Evolutionary conservation across 2,329 filamentous ascomycete species (phyloP).

Genomic region (Sarocladium strictum): DNA sequence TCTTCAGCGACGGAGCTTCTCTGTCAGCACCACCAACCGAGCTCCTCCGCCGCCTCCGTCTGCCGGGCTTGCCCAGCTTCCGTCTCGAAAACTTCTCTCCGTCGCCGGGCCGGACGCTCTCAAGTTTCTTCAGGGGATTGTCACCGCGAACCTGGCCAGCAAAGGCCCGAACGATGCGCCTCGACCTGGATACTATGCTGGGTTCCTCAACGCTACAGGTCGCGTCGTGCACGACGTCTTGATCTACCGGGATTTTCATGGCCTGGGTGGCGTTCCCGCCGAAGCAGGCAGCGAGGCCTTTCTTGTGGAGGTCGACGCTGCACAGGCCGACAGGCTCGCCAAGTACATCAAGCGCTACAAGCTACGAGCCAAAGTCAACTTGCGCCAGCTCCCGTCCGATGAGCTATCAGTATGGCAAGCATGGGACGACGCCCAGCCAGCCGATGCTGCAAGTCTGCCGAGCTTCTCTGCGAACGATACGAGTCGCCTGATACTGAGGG

Average conservation of each 20-base stretch:
- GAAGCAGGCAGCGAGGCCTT: conserved; percentile 31
- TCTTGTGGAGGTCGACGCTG: conserved; percentile 76
- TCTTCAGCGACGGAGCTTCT: conserved; percentile 25
- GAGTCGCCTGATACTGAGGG: conserved; percentile 29
- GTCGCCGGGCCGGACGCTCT: conserved; percentile 73
- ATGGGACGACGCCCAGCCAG: conserved; percentile 53
- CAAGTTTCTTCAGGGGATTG: conserved; percentile 81
- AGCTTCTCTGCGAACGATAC: conserved; percentile 18
- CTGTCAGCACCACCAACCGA: conserved; percentile 17
- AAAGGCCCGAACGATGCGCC: conserved; percentile 26
- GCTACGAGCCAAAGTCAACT: conserved; percentile 69
- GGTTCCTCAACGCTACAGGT: conserved; percentile 80
- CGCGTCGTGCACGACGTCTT: conserved; percentile 86
- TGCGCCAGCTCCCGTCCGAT: conserved; percentile 58
- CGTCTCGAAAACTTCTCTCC: conserved; percentile 73
- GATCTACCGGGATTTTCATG: conserved; percentile 60
- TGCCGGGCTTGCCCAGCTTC: conserved; percentile 49
- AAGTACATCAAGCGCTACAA: conserved; percentile 81
- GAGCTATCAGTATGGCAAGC: conserved; percentile 67
- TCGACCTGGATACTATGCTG: conserved; percentile 63
- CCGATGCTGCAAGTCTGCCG: not conserved
- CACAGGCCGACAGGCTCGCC: conserved; percentile 54
- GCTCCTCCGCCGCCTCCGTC: conserved; percentile 35
- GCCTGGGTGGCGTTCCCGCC: conserved; percentile 16
- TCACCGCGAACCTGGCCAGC: conserved; percentile 55